These are phyloP conservation scores for Penicillium sp. DNA, from an alignment of 2,329 filamentous ascomycete species.

Conservation along the genomic window DNA sequence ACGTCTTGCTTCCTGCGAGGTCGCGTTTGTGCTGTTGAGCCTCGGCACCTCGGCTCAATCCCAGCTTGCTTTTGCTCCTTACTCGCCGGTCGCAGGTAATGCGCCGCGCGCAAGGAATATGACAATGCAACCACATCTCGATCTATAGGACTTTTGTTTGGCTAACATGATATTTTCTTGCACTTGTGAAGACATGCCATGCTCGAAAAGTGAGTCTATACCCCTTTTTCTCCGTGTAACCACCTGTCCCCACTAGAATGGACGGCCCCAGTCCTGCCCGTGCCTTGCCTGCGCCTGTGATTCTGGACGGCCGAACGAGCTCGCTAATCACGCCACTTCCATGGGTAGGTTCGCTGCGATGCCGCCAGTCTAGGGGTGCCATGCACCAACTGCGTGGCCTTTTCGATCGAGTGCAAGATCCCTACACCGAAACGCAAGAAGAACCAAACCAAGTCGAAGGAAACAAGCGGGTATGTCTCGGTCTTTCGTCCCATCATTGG, in stretches of 20 bases:
- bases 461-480: too few species aligned
- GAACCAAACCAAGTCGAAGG: conserved; percentile 47
- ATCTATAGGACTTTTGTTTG: too few species aligned
- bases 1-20: conserved; percentile 41
- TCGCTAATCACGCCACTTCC: too few species aligned
- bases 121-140: too few species aligned
- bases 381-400: conserved; percentile 97
- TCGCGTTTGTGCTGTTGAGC: conserved; percentile 19
- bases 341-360: conserved; percentile 96
- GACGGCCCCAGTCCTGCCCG: too few species aligned
- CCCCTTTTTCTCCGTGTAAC: conserved; percentile 11
- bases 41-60: conserved; percentile 20
- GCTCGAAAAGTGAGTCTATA: conserved; percentile 69
- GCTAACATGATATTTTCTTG: too few species aligned
- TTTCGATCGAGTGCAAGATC: conserved; percentile 95
- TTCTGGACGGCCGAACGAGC: too few species aligned
- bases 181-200: conserved; percentile 63
- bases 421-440: conserved; percentile 93
- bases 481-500: too few species aligned
- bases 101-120: too few species aligned
- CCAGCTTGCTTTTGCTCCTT: too few species aligned
- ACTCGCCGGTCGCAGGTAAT: too few species aligned
- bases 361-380: conserved; percentile 90
- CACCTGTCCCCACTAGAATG: conserved; percentile 1
- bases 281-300: too few species aligned